These are phyloP conservation scores for Ogataea corticis DNA, from an alignment of 805 yeast species.

Conservation along the genomic window DNA sequence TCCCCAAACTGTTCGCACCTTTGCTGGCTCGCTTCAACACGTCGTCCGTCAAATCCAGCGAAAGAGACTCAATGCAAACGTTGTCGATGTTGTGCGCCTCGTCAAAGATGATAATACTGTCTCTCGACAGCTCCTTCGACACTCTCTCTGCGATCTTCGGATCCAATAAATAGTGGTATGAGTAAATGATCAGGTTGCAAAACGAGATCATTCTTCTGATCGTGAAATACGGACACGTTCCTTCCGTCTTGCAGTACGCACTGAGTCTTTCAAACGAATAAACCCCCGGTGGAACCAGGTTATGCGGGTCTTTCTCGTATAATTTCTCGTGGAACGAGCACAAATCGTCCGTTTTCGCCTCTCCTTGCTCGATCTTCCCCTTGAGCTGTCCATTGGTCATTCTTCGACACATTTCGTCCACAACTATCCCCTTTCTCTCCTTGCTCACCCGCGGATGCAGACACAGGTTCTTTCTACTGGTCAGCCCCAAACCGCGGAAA, in stretches of 20 bases:
- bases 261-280: constrained; percentile 87
- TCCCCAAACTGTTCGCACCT: constrained; percentile 80
- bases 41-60: constrained; percentile 90
- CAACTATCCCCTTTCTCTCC: constrained; percentile 88
- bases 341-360: constrained; percentile 54
- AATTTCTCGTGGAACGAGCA: constrained; percentile 93
- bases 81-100: constrained; percentile 99
- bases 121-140: constrained; percentile 86
- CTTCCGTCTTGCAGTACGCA: constrained; percentile 72
- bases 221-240: constrained; percentile 94
- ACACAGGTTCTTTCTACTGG: constrained; percentile 93
- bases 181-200: constrained; percentile 92
- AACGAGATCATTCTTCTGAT: constrained; percentile 96
- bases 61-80: constrained; percentile 94
- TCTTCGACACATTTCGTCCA: constrained; percentile 94
- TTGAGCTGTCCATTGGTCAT: constrained; percentile 90
- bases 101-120: constrained; percentile 91
- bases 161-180: constrained; percentile 93
- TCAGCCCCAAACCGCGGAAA: constrained; percentile 89
- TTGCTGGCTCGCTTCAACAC: constrained; percentile 80
- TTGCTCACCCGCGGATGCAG: constrained; percentile 83
- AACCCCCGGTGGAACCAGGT: constrained; percentile 89
- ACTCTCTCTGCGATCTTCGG: constrained; percentile 98
- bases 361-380: constrained; percentile 59
- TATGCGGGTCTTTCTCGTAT: constrained; percentile 82